Base-by-base conservation (phyloP, 768 basidiomycete species). In the Sporobolomyces pararoseus region DNA sequence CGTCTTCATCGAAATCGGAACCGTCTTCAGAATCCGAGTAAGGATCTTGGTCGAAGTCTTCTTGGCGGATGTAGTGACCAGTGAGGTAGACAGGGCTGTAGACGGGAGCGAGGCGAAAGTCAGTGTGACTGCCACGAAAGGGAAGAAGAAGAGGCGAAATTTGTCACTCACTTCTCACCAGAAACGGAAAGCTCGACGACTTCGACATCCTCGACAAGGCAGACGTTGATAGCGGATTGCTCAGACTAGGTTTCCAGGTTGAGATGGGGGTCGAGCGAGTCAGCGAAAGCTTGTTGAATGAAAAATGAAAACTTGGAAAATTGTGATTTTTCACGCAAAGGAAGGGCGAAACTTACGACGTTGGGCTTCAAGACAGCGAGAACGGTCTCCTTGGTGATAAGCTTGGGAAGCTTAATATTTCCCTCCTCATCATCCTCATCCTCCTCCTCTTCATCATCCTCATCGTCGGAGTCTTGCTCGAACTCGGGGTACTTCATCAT, bases 401-500 rank as follows among this genome's bases (percentile, higher is more conserved):
- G 34, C 49, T 71, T 66, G 29, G 73, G 73, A 25, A 70, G 65
- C 67, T 66, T 68, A 23, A 86, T 84, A 67, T 84, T 82, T 21
- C 81, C 82, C 13, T 81, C 82, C 16, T 86, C 84, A 65, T 85
- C 84, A n/a, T 82, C 82, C 10, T 81, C 82, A 0, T 79, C 83
- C 62, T 79, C 77, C 7, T 82, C 83, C n/a, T 78, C 82, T 47
- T 61, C 58, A 25, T 58, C 81, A 23, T 66, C 68, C 32, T 81
- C 83, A 17, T 77, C 84, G 7, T 78, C 82, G 12, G 84, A 79
- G 74, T 88, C 90, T 70, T 83, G 83, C 5, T 90, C 89, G 23
- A 83, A 83, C 37, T 85, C 86, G 7, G 90, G 90, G 47, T 74
- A 74, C 70, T 71, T 74, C 58, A 74, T 58, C 32, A 44, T 44